Evolutionary conservation across 2,329 filamentous ascomycete genomes (phyloP), one percentile per base, ranked within the genome.

Genomic region (Clonostachys byssicola): DNA sequence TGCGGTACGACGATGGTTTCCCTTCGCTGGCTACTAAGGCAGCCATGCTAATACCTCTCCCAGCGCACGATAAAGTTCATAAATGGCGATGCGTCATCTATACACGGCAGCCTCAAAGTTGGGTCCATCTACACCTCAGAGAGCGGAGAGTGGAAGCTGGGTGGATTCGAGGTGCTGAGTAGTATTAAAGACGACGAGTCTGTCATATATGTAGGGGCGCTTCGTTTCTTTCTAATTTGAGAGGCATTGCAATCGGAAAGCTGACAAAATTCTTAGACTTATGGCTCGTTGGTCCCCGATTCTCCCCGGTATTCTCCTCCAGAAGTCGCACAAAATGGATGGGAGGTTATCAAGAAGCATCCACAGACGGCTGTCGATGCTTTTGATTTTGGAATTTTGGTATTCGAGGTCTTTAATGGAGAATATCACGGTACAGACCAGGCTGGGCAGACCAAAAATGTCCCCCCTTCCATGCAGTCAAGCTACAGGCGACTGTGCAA

Each of bases 131-230:
- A 92, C 66, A 94, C 89, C 5, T 91, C 90, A 51, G 92, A 97
- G 62, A 96, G 94, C 60, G 94, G 94, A 49, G 94, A 99, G 69
- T 99, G 94, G 94, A 97, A 95, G 61, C 73, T 99, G 3, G 92
- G 88, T 17, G 94, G 94, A 1, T 95, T 99, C 56, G 94, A 99
- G 55, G 80, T 96, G 6, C 67, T 97, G 49, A 97, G 92, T 68
- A 96, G 88, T 36, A 85, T 97, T 70, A 97, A 96, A 60, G 94
- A 97, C 48, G 92, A 97, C 51, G 90, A 97, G 57, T 90, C 92
- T 10, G 77, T 95, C 43, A 92, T 99, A 60, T 96, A 95, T 62
- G 86, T 89, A 34, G 49, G 65, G 54, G 9, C 8, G 12, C 33
- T 5, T 2, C 10, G 34, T 13, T 6, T 43, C 5, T 14, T 16